Evolutionary conservation across 2,329 filamentous ascomycete genomes (phyloP).

Genomic region (Claviceps monticola): DNA sequence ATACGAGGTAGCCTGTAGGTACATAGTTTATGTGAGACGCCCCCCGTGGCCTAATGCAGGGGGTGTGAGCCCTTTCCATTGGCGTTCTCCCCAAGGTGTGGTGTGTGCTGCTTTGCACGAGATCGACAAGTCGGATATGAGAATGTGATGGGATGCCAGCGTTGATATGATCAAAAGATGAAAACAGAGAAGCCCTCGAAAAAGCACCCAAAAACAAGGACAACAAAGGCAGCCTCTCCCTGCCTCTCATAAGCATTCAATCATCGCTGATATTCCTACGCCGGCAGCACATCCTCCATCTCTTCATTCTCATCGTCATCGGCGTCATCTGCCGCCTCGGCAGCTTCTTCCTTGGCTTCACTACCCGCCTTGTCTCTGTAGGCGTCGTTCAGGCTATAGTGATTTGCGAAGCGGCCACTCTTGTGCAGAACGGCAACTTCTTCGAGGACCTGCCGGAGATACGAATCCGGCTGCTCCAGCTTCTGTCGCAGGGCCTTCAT

Average conservation of each 20-base stretch:
- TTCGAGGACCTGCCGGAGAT: slow-evolving; percentile 72
- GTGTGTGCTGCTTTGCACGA: too few species aligned
- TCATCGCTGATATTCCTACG: slow-evolving; percentile 5
- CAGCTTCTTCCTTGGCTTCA: slow-evolving; percentile 37
- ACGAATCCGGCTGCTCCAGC: slow-evolving; percentile 82
- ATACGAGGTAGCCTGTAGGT: too few species aligned
- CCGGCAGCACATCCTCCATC: slow-evolving; percentile 61
- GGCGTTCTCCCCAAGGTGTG: too few species aligned
- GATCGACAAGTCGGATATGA: too few species aligned
- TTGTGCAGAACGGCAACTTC: slow-evolving; percentile 73
- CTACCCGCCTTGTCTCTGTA: slow-evolving; percentile 24
- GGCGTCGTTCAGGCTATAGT: slow-evolving; percentile 64
- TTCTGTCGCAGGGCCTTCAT: slow-evolving; percentile 69
- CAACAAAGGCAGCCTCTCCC: neutral
- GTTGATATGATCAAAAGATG: too few species aligned
- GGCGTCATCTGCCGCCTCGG: slow-evolving; percentile 47
- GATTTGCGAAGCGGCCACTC: slow-evolving; percentile 70
- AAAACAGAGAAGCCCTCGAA: too few species aligned
- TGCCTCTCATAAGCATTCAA: too few species aligned
- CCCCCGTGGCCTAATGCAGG: too few species aligned
- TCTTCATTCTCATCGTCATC: slow-evolving; percentile 55
- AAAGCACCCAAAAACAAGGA: neutral
- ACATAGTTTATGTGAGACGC: too few species aligned
- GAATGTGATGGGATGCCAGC: too few species aligned
- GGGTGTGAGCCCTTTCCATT: too few species aligned